phyloP scores from a whole-genome alignment of 129 eudicot species.

The Artemisia tridentata region DNA sequence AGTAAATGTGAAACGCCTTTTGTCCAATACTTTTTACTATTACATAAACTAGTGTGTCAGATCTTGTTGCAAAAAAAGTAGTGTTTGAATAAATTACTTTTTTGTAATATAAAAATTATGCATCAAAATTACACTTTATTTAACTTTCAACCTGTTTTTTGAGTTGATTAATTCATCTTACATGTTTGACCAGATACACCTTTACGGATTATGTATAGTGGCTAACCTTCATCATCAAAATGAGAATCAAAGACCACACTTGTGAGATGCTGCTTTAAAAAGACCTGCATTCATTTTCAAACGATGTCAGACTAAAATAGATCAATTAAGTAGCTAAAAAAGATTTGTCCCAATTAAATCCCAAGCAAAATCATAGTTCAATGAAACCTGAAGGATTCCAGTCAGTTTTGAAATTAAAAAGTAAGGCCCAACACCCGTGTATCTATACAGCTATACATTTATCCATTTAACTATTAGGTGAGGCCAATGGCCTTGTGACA shows the following conservation, averaged over 20 bases:
- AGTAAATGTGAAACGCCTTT: too few species aligned
- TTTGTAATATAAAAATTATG: not conserved
- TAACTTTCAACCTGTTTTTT: too few species aligned
- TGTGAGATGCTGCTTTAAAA: conserved; percentile 84
- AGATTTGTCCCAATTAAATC: not conserved
- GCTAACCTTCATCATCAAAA: conserved; percentile 63
- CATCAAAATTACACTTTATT: too few species aligned
- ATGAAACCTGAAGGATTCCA: not conserved
- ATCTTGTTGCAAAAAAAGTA: not conserved
- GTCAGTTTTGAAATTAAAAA: not conserved
- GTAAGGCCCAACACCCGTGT: not conserved
- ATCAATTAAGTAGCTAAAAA: not conserved
- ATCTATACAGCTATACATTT: not conserved
- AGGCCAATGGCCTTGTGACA: not conserved
- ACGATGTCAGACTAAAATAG: not conserved
- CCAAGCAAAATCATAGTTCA: not conserved
- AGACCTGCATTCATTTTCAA: conserved; percentile 59
- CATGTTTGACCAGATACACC: too few species aligned
- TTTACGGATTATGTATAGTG: conserved; percentile 1
- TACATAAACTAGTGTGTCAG: not conserved
- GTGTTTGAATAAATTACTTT: not conserved
- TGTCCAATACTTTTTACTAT: too few species aligned
- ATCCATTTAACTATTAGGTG: not conserved
- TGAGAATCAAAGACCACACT: conserved; percentile 74
- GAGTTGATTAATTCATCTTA: too few species aligned